Conservation (phyloP, 2,329 filamentous ascomycete species). For the Aspergillus intermedius region DNA sequence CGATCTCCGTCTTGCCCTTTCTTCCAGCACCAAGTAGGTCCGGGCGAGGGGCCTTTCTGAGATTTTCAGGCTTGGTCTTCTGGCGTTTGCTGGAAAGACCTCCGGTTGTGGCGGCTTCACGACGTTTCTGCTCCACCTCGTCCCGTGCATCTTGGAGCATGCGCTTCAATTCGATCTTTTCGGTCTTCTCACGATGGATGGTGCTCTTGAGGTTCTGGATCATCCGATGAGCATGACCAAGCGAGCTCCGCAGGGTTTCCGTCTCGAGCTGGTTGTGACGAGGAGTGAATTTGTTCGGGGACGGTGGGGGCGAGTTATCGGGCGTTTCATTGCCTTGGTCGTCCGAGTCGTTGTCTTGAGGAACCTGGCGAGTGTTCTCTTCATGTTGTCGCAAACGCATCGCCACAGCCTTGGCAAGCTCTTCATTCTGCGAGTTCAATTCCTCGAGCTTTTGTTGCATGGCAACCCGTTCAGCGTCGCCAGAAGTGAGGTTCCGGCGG, state of each 20-base stretch:
- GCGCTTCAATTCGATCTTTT: constrained; percentile 91
- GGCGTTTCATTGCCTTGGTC: constrained; percentile 67
- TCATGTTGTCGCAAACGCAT: constrained; percentile 64
- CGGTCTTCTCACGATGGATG: constrained; percentile 95
- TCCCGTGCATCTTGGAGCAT: constrained; percentile 94
- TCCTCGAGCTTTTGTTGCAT: constrained; percentile 85
- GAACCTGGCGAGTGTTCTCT: constrained; percentile 52
- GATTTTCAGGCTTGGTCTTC: constrained; percentile 58
- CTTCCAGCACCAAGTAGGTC: constrained; percentile 68
- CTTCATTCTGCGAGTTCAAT: constrained; percentile 78
- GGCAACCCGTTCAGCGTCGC: constrained; percentile 69
- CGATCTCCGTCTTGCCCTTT: constrained; percentile 68
- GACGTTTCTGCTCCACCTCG: constrained; percentile 67
- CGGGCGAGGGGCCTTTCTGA: constrained; percentile 72
- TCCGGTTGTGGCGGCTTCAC: constrained; percentile 42
- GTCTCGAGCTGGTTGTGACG: constrained; percentile 88
- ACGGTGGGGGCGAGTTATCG: constrained; percentile 83
- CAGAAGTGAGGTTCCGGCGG: constrained; percentile 70
- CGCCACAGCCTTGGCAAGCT: constrained; percentile 77
- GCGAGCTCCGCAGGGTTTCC: constrained; percentile 88
- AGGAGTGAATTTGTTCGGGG: constrained; percentile 84
- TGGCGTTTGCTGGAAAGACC: constrained; percentile 46
- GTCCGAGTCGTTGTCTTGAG: constrained; percentile 58
- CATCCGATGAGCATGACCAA: constrained; percentile 90
- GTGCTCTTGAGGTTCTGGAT: constrained; percentile 94